A percentile compares a stretch with the other conserved stretches of the same genome.
phyloP scores from a whole-genome alignment of 2,329 filamentous ascomycete genomes.

The Lachnellula subtilissima region DNA sequence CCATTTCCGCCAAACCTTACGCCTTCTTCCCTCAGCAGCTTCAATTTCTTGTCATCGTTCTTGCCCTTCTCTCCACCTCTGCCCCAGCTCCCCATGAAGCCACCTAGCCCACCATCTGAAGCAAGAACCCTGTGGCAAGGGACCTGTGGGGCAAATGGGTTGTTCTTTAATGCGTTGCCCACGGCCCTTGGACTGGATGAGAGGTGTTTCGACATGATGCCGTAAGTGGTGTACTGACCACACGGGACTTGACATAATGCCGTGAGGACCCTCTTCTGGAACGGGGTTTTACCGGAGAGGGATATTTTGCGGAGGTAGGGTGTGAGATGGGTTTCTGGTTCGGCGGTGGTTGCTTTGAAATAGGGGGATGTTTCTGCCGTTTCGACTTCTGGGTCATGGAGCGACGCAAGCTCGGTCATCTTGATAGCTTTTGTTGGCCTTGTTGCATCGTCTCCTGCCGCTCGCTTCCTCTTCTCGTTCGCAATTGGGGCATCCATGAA shows the following conservation, averaged over 20 bases:
- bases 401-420: neutral
- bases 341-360: neutral
- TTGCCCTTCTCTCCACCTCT: slow-evolving; percentile 57
- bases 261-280: slow-evolving; percentile 62
- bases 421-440: neutral
- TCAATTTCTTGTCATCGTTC: slow-evolving; percentile 56
- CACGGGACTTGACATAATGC: slow-evolving; percentile 72
- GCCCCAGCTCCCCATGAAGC: slow-evolving; percentile 57
- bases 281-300: slow-evolving; percentile 38
- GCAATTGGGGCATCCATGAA: neutral
- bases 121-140: slow-evolving; percentile 80
- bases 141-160: slow-evolving; percentile 77
- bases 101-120: slow-evolving; percentile 64
- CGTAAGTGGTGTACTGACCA: slow-evolving; percentile 75
- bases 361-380: neutral
- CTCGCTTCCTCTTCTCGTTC: slow-evolving; percentile 1
- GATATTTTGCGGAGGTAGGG: slow-evolving; percentile 24
- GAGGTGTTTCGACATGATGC: slow-evolving; percentile 62
- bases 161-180: slow-evolving; percentile 69
- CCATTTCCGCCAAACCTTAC: slow-evolving; percentile 58
- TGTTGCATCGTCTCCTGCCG: neutral
- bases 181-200: slow-evolving; percentile 70
- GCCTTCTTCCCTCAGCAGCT: slow-evolving; percentile 57
- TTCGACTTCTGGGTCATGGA: neutral
- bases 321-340: slow-evolving; percentile 10